Evolutionary conservation across 2,329 filamentous ascomycete species (phyloP), one percentile per base, ranked within the genome.

Genomic region (Trichoderma arundinaceum): DNA sequence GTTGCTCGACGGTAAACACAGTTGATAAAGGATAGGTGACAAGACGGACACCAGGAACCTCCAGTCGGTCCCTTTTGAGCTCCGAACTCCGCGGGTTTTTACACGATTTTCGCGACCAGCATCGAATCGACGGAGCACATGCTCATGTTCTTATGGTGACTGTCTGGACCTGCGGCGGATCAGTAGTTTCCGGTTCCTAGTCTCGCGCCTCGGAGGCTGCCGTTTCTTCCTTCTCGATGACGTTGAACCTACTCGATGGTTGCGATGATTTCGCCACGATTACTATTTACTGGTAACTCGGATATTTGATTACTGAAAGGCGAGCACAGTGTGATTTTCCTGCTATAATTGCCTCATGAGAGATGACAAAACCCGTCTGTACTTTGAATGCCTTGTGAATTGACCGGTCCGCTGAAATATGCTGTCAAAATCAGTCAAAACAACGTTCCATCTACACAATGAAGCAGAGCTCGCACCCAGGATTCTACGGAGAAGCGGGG

Each of bases 71-170:
- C 48, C 17, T 28, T 10, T 38, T 17, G 49, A 63, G 48, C 13
- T 46, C 59, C 59, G 59, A 63, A 63, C 10, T 52, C 59, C 59
- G 59, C 9, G 32, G 10, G 13, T 15, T 54, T 22, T 48, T 39
- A 63, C 59, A 43, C 28, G 6, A 52, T 33, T 17, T 9, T 51
- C 46, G 13, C 4, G 8, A 28, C 9, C 8, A 7, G 17, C 43
- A 15, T 32, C 57, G 44, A 60, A 60, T 60, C 17, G 33, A 39
- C 38, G 35, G 44, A 60, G 44, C 44, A 60, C 44, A 44, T 60
- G 57, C 44, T 28, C 17, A 32, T 39, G 33, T 10, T 32, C 1
- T 15, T 10, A 19, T n/a, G 38, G 10, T 15, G 13, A 44, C 39
- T n/a, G 32, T 54, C 19, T 43, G 4, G 17, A 15, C 3, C 7